Base-by-base conservation (phyloP, 257 asterid species). In the Solanum clarkiae region DNA sequence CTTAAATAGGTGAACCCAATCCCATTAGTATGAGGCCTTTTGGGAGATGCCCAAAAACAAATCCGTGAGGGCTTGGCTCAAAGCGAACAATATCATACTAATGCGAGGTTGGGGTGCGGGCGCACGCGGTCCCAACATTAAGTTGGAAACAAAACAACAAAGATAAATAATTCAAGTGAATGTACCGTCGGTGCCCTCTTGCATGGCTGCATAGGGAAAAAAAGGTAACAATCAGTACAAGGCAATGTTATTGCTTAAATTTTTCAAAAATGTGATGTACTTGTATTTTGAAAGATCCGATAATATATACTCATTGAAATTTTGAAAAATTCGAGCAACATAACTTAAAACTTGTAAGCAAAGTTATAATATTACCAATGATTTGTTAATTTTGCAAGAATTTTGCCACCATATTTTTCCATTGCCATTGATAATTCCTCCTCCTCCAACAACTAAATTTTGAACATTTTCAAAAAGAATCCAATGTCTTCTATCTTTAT, bases 161-260 rank as follows among this genome's bases (percentile, higher is more conserved):
- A 14, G 4, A 18, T 7, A 17, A 20, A n/a, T n/a, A 20, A 60
- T 22, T 22, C 16, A 22, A 74, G 26, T 84, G 16, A 20, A 80
- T 97, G 3, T 93, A 94, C 99, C 93, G 99, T 94, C 22, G 99
- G 99, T 89, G 98, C 98, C 29, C 45, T 49, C 87, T 84, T 89
- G 92, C 99, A 94, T 85, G 94, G 92, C 97, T 94, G 94, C 90
- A 91, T 65, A 84, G 22, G 7, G 26, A 44, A 54, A 44, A 26
- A 14, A 0, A 42, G 10, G 86, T 24, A 49, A 14, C 44, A 22
- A 49, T 75, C 42, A 75, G 80, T 71, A 71, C 17, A 5, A 36
- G 7, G 36, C 36, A 74, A 20, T 20, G 0, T 15, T 44, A 63
- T 63, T 15, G 62, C 12, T 40, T 0, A 9, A 0, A 70, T 40